Conservation (phyloP, 768 basidiomycete species). For the Xerocomus brunneocitrinus region DNA sequence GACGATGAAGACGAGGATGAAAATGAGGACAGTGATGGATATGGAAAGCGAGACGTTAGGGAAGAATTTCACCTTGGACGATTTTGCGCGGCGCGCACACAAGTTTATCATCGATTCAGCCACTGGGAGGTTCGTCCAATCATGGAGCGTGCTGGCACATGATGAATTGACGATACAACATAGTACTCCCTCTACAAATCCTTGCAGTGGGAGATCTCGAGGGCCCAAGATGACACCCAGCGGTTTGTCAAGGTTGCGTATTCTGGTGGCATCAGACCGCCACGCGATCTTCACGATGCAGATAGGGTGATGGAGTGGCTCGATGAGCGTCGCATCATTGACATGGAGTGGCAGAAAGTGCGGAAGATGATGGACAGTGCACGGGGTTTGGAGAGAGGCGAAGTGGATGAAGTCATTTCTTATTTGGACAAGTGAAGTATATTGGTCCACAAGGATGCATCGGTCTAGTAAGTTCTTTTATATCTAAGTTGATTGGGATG, state of each 20-base stretch:
- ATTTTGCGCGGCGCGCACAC: conserved; percentile 69
- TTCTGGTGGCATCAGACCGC: conserved; percentile 51
- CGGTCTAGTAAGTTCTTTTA: too few relatives aligned
- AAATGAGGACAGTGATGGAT: neutral
- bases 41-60: conserved; percentile 11
- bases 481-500: too few relatives aligned
- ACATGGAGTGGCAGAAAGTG: conserved; percentile 64
- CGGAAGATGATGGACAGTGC: conserved; percentile 73
- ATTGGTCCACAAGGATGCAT: too few relatives aligned
- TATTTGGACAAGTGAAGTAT: too few relatives aligned
- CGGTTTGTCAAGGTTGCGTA: conserved; percentile 58
- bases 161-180: conserved; percentile 4
- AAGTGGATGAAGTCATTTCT: conserved; percentile 21
- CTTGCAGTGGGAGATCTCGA: conserved; percentile 55
- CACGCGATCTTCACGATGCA: conserved; percentile 64
- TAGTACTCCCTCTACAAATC: conserved; percentile 64
- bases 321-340: conserved; percentile 62
- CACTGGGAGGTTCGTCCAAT: conserved; percentile 74
- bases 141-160: neutral
- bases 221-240: conserved; percentile 41
- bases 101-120: conserved; percentile 63
- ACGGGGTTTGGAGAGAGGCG: conserved; percentile 57
- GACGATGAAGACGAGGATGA: conserved; percentile 14
- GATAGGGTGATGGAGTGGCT: conserved; percentile 82
- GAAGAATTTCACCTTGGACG: conserved; percentile 64